A percentile compares a stretch with the other conserved stretches of the same genome.
phyloP scores from a whole-genome alignment of 2,329 filamentous ascomycete species.

The Leptographium procerum region DNA sequence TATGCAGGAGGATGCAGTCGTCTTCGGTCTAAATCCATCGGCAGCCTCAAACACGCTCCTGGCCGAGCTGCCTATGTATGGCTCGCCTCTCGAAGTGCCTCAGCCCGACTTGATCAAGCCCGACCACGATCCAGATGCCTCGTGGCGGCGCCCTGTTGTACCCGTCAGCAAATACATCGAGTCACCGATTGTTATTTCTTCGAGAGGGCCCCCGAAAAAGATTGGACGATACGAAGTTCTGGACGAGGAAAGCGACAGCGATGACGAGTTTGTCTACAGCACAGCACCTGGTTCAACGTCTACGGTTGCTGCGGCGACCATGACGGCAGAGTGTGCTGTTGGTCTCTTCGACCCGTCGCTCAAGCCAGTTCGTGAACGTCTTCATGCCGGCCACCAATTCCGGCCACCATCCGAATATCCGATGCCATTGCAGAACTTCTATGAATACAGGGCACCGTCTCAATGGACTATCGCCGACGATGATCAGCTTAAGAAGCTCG shows the following conservation, averaged over 20 bases:
- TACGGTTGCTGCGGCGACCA: neutral
- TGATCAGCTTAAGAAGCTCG: slow-evolving; percentile 72
- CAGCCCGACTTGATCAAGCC: slow-evolving; percentile 45
- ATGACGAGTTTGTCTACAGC: slow-evolving; percentile 25
- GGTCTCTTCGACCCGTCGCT: slow-evolving; percentile 85
- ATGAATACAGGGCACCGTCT: slow-evolving; percentile 74
- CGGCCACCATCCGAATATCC: slow-evolving; percentile 80
- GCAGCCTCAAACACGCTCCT: slow-evolving; percentile 66
- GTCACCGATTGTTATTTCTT: slow-evolving; percentile 62
- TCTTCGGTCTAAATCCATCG: slow-evolving; percentile 66
- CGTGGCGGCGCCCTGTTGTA: slow-evolving; percentile 66
- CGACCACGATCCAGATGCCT: slow-evolving; percentile 54
- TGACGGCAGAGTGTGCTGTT: slow-evolving; percentile 29
- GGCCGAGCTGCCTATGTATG: slow-evolving; percentile 71
- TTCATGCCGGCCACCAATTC: slow-evolving; percentile 88
- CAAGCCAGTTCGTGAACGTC: slow-evolving; percentile 76
- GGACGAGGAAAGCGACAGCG: slow-evolving; percentile 44
- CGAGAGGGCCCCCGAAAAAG: slow-evolving; percentile 57
- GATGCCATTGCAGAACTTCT: slow-evolving; percentile 86
- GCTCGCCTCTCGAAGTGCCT: slow-evolving; percentile 48
- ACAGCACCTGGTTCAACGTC: slow-evolving; percentile 3
- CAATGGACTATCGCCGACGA: slow-evolving; percentile 90
- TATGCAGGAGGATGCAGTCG: slow-evolving; percentile 68
- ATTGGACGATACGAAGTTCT: slow-evolving; percentile 73
- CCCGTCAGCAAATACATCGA: slow-evolving; percentile 81